phyloP scores from a whole-genome alignment of 2,329 filamentous ascomycete species.

The Huntiella abstrusa region DNA sequence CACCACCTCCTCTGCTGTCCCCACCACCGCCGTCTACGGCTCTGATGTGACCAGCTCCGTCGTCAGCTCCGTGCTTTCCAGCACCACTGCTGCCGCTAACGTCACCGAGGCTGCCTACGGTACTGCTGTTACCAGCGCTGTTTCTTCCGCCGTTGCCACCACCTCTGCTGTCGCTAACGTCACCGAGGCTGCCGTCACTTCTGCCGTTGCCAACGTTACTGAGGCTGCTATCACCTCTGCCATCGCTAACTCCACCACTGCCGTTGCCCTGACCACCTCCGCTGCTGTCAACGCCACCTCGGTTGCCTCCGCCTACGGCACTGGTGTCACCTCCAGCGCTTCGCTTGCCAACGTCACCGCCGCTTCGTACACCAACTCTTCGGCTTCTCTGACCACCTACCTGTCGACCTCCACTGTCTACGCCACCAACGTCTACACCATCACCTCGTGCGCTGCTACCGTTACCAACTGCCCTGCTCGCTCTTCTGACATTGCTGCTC shows the following conservation, averaged over 20 bases:
- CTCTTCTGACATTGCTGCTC: conserved; percentile 17
- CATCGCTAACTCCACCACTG: conserved; percentile 30
- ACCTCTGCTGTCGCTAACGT: conserved; percentile 6
- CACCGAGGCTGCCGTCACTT: conserved; percentile 33
- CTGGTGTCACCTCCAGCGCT: not conserved
- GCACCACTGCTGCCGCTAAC: not conserved
- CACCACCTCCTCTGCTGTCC: conserved; percentile 33
- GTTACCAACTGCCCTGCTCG: conserved; percentile 42
- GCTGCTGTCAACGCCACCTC: not conserved
- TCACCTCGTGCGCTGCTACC: conserved; percentile 33
- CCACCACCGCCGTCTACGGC: no score
- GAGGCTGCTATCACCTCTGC: conserved; percentile 11
- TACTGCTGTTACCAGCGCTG: conserved; percentile 14
- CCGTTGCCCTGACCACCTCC: conserved; percentile 21
- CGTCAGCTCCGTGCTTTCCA: not conserved
- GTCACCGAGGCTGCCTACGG: not conserved
- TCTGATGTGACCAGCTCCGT: not conserved
- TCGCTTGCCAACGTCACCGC: conserved; percentile 22
- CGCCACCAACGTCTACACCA: conserved; percentile 38
- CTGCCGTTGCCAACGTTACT: conserved; percentile 32
- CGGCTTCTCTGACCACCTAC: conserved; percentile 3
- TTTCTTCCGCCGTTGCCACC: conserved; percentile 26
- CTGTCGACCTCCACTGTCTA: conserved; percentile 25
- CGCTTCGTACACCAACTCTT: conserved; percentile 35
- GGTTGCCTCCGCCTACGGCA: not conserved